Conservation (phyloP, 108 stramenopile genomes). For the Cyclotella distinguenda region DNA sequence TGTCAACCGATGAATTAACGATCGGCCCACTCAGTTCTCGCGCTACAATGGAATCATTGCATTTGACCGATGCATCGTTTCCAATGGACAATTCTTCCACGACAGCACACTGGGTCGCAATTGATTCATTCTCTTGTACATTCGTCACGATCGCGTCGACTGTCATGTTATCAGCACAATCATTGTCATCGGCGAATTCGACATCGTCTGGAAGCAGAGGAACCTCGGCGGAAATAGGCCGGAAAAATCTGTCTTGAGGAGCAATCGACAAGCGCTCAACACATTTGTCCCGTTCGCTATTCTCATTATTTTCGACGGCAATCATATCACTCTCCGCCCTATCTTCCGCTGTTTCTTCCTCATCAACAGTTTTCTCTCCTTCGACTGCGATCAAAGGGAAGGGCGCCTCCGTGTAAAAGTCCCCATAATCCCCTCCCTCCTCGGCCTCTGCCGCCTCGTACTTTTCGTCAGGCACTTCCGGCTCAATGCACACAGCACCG, state of each 20-base stretch:
- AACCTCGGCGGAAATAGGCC: neutral
- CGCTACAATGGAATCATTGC: too few relatives aligned
- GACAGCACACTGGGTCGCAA: too few relatives aligned
- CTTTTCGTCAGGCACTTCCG: constrained; percentile 7
- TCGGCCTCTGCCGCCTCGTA: constrained; percentile 1
- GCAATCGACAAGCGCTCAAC: too few relatives aligned
- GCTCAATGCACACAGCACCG: constrained; percentile 8
- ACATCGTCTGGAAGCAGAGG: constrained; percentile 7
- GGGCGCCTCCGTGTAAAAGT: constrained; percentile 16
- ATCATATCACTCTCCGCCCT: too few relatives aligned
- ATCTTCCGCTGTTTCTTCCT: neutral
- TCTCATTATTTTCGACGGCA: neutral
- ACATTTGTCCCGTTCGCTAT: neutral
- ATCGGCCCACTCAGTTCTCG: too few relatives aligned
- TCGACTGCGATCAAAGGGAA: constrained; percentile 1
- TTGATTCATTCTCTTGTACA: neutral
- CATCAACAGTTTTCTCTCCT: constrained; percentile 3
- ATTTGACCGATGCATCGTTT: too few relatives aligned
- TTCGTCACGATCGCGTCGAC: neutral
- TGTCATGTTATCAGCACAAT: neutral
- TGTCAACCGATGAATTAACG: too few relatives aligned
- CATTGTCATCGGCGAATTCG: constrained; percentile 6
- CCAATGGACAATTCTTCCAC: too few relatives aligned
- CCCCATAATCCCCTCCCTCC: constrained; percentile 22
- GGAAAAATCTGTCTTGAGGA: neutral